Evolutionary conservation across 495 filamentous ascomycete genomes (phyloP).

Genomic region (Aspergillus egyptiacus): DNA sequence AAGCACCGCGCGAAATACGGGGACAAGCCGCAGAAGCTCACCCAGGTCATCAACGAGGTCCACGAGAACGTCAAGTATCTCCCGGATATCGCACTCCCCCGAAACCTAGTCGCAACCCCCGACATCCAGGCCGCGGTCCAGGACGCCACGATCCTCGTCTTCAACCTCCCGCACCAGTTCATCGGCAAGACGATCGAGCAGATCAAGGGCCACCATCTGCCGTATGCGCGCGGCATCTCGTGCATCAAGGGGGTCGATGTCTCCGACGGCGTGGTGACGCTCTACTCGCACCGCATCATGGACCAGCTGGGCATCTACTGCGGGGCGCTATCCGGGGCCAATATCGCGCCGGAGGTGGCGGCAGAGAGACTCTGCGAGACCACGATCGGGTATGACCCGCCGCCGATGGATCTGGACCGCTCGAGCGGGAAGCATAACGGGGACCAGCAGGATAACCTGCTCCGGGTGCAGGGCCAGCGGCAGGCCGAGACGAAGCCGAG

Average conservation of each 20-base stretch:
- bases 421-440: slow-evolving; percentile 54
- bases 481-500: slow-evolving; percentile 10
- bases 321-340: slow-evolving; percentile 80
- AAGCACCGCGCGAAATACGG: slow-evolving; percentile 45
- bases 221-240: slow-evolving; percentile 77
- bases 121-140: slow-evolving; percentile 66
- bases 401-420: slow-evolving; percentile 51
- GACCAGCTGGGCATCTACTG: slow-evolving; percentile 80
- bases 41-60: slow-evolving; percentile 70
- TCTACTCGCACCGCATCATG: slow-evolving; percentile 81
- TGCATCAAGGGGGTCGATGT: slow-evolving; percentile 92
- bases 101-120: slow-evolving; percentile 75
- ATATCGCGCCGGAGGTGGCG: slow-evolving; percentile 84
- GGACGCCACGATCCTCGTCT: slow-evolving; percentile 73
- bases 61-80: slow-evolving; percentile 95
- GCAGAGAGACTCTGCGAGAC: slow-evolving; percentile 85
- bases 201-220: slow-evolving; percentile 69
- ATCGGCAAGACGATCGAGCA: slow-evolving; percentile 71
- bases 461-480: slow-evolving; percentile 14
- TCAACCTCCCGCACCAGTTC: slow-evolving; percentile 92
- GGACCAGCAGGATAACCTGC: slow-evolving; percentile 38
- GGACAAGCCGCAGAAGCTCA: slow-evolving; percentile 65
- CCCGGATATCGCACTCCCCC: slow-evolving; percentile 64
- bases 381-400: slow-evolving; percentile 85
- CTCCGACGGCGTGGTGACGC: slow-evolving; percentile 61